Conservation (phyloP, 2,329 filamentous ascomycete species). For the Cercospora beticola region DNA sequence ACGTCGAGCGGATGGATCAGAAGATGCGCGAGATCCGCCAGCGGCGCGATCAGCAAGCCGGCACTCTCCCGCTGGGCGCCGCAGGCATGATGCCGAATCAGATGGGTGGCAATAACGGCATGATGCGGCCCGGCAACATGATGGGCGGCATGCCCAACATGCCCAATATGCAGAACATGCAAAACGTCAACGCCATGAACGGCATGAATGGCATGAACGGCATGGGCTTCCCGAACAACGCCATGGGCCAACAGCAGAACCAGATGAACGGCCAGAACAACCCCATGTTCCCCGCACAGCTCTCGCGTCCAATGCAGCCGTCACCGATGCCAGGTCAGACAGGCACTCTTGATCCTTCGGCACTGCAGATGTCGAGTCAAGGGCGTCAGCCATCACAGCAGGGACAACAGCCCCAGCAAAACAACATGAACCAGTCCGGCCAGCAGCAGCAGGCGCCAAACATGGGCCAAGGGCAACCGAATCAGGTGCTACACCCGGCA, state of each 20-base stretch:
- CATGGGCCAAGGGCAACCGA: constrained; percentile 18
- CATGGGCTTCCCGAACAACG: constrained; percentile 23
- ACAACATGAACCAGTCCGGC: constrained; percentile 22
- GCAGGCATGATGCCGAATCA: constrained; percentile 15
- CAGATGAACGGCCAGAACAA: constrained; percentile 29
- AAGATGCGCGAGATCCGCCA: constrained; percentile 33
- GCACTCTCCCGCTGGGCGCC: constrained; percentile 18
- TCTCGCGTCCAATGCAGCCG: constrained; percentile 34
- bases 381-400: constrained; percentile 25
- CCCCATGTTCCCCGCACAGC: constrained; percentile 28
- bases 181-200: constrained; percentile 25
- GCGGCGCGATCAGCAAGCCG: constrained; percentile 24
- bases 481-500: constrained; percentile 14
- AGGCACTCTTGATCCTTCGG: constrained; percentile 29
- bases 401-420: constrained; percentile 20
- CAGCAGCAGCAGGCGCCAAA: constrained; percentile 21
- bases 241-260: constrained; percentile 22
- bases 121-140: constrained; percentile 20
- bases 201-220: constrained; percentile 26
- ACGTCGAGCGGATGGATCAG: constrained; percentile 28
- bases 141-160: constrained; percentile 38
- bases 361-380: constrained; percentile 26
- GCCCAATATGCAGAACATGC: constrained; percentile 36
- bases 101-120: constrained; percentile 20
- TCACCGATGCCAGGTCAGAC: constrained; percentile 28